Evolutionary conservation across 2,329 filamentous ascomycete species (phyloP).

Genomic region (Colletotrichum sp.): DNA sequence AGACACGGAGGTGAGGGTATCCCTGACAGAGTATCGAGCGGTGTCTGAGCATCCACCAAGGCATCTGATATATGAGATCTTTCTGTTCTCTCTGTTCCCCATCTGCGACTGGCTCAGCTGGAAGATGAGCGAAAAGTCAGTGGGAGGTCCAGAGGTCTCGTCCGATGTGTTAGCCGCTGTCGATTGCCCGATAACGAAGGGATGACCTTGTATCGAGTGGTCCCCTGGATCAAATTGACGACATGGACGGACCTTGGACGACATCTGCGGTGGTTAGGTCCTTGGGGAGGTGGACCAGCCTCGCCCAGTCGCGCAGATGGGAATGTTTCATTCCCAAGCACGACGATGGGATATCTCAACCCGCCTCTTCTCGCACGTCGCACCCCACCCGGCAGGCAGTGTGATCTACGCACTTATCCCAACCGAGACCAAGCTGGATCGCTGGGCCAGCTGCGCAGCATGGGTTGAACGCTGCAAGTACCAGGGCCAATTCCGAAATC

Average conservation of each 20-base stretch:
- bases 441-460: slow-evolving; percentile 8
- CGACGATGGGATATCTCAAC: slow-evolving; percentile 13
- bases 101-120: background rate
- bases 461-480: background rate
- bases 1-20: slow-evolving; percentile 5
- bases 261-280: background rate
- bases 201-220: slow-evolving; percentile 7
- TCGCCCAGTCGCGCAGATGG: slow-evolving; percentile 13
- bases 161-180: slow-evolving; percentile 8
- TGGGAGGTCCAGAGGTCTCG: slow-evolving; percentile 4
- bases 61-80: slow-evolving; percentile 12
- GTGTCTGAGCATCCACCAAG: slow-evolving; percentile 8
- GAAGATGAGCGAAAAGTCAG: background rate
- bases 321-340: slow-evolving; percentile 19
- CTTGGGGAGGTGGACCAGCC: slow-evolving; percentile 6
- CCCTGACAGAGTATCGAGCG: background rate
- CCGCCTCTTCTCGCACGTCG: background rate
- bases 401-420: slow-evolving; percentile 17
- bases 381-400: slow-evolving; percentile 7
- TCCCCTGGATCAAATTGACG: background rate
- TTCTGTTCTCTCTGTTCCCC: background rate
- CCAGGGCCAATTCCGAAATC: slow-evolving; percentile 1
- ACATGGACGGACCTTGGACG: background rate
- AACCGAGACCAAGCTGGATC: slow-evolving; percentile 15
- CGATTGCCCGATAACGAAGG: slow-evolving; percentile 16